phyloP scores from a whole-genome alignment of 306 rosid genomes.

The Prinsepia uniflora region DNA sequence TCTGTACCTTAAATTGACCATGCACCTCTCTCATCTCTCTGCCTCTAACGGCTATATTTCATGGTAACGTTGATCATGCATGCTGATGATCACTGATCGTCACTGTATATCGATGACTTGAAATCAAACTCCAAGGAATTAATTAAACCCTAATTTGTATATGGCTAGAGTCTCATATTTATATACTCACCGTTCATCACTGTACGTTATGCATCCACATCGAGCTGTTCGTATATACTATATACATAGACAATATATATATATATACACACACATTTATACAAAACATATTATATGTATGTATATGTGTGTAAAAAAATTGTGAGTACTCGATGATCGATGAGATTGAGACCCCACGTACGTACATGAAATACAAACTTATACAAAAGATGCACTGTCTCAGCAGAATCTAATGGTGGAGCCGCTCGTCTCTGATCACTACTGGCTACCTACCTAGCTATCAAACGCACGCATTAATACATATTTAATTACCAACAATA shows the following conservation, averaged over 20 bases:
- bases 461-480: not conserved
- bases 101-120: no score
- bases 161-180: no score
- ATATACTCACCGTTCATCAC: not conserved
- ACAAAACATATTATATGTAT: no score
- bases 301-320: no score
- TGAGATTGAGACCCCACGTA: not conserved
- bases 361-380: no score
- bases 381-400: not conserved
- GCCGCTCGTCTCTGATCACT: not conserved
- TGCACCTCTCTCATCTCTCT: slow-evolving; percentile 1
- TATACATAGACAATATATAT: not conserved
- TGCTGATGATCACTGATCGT: not conserved
- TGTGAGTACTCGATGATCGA: no score
- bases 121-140: no score
- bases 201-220: not conserved
- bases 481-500: no score
- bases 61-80: not conserved
- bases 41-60: not conserved
- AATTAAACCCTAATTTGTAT: no score
- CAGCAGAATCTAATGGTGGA: not conserved
- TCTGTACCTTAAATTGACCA: slow-evolving; percentile 5
- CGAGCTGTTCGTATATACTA: no score
- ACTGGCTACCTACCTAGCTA: not conserved
- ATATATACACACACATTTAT: no score